phyloP scores from a whole-genome alignment of 176 grass and related monocot species.

The Hyparrhenia diplandra region DNA sequence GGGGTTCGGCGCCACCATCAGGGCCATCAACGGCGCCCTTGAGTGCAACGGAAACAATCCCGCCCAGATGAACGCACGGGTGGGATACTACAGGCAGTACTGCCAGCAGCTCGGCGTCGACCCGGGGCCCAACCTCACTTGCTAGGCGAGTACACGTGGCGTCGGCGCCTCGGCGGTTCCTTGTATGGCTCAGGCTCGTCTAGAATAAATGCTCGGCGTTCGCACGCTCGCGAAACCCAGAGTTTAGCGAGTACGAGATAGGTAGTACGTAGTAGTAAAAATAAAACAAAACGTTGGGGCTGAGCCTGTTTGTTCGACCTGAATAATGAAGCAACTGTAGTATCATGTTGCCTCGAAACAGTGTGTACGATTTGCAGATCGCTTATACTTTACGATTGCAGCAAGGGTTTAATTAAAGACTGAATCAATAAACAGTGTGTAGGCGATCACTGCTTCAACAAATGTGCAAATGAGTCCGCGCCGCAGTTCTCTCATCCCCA shows the following conservation, averaged over 20 bases:
- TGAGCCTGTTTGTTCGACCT: not conserved
- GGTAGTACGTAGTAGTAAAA: not conserved
- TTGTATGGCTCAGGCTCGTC: not conserved
- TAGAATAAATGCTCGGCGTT: not conserved
- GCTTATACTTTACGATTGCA: not conserved
- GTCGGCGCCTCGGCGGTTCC: too few species aligned
- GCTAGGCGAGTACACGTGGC: conserved; percentile 25
- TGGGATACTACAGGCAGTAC: conserved; percentile 49
- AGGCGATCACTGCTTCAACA: not conserved
- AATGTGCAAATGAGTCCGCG: too few species aligned
- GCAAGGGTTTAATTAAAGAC: not conserved
- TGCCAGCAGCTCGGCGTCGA: conserved; percentile 67
- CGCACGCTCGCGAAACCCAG: not conserved
- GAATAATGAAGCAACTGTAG: not conserved
- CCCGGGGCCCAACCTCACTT: conserved; percentile 52
- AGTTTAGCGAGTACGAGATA: not conserved
- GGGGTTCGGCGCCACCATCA: conserved; percentile 56
- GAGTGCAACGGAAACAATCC: conserved; percentile 62
- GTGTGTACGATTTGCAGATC: not conserved
- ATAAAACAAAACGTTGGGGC: not conserved
- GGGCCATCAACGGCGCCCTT: conserved; percentile 42
- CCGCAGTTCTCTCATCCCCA: too few species aligned
- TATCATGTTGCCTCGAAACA: not conserved
- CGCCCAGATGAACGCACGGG: not conserved
- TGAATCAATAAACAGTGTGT: not conserved